These are phyloP conservation scores for Xylaria cubensis DNA, from an alignment of 495 filamentous ascomycete genomes.

Conservation along the genomic window DNA sequence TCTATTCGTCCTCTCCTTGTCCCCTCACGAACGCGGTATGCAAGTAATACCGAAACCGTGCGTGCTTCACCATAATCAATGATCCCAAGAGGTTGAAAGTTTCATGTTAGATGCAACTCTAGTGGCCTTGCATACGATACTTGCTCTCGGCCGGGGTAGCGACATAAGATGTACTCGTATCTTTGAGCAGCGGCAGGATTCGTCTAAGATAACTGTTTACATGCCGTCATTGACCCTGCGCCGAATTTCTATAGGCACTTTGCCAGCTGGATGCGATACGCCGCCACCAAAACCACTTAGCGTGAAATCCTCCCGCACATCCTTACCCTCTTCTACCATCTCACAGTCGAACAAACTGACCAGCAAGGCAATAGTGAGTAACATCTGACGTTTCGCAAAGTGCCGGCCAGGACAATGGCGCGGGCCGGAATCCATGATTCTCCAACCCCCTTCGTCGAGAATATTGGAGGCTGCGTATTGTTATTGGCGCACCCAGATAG, in stretches of 20 bases:
- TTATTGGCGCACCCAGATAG: conserved; percentile 3
- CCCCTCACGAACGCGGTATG: background rate
- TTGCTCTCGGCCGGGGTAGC: background rate
- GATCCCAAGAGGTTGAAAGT: background rate
- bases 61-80: background rate
- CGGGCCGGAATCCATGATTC: conserved; percentile 46
- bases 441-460: conserved; percentile 40
- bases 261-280: conserved; percentile 32
- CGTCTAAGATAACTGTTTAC: background rate
- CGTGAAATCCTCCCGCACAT: conserved; percentile 33
- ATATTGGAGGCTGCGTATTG: conserved; percentile 24
- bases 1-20: background rate
- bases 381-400: conserved; percentile 44
- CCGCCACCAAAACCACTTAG: conserved; percentile 38
- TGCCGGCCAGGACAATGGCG: conserved; percentile 42
- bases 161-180: background rate
- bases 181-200: too few relatives aligned
- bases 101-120: background rate
- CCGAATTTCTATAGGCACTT: conserved; percentile 25
- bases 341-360: conserved; percentile 41
- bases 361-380: conserved; percentile 37
- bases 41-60: background rate
- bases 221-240: conserved; percentile 20
- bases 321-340: conserved; percentile 29
- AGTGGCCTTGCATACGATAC: conserved; percentile 2